These are phyloP conservation scores for Sugiyamaella smithiae DNA, from an alignment of 805 yeast species.

Conservation along the genomic window DNA sequence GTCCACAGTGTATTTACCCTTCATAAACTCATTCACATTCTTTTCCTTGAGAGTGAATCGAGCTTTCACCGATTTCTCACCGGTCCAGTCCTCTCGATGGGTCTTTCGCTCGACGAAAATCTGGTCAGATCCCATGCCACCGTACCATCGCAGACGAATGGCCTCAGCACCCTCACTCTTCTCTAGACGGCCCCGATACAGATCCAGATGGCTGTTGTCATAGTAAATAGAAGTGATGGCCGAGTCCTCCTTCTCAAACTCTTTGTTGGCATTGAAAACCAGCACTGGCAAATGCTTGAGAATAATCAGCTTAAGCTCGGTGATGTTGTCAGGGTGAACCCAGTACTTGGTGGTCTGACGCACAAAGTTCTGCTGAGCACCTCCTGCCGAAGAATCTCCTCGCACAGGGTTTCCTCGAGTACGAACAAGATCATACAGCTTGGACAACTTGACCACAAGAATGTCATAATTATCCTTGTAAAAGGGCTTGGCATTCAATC, in stretches of 20 bases:
- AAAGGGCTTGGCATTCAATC: slow-evolving; percentile 91
- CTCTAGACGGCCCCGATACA: slow-evolving; percentile 89
- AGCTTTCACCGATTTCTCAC: slow-evolving; percentile 98
- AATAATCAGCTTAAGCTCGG: slow-evolving; percentile 88
- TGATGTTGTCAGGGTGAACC: slow-evolving; percentile 98
- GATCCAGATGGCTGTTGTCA: slow-evolving; percentile 84
- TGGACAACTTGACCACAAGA: slow-evolving; percentile 83
- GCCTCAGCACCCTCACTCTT: slow-evolving; percentile 99
- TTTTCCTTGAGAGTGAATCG: slow-evolving; percentile 91
- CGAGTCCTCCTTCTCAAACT: slow-evolving; percentile 89
- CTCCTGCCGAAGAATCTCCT: slow-evolving; percentile 98
- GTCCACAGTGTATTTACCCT: slow-evolving; percentile 79
- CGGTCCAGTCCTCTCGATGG: slow-evolving; percentile 99
- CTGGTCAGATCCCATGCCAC: slow-evolving; percentile 91
- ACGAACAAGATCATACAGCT: slow-evolving; percentile 85
- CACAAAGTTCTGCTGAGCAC: slow-evolving; percentile 94
- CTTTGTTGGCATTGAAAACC: slow-evolving; percentile 95
- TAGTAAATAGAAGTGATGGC: slow-evolving; percentile 97
- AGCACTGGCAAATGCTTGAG: slow-evolving; percentile 94
- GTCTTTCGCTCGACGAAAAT: slow-evolving; percentile 97
- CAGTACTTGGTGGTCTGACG: slow-evolving; percentile 98
- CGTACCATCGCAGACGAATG: slow-evolving; percentile 97
- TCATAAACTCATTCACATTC: slow-evolving; percentile 77
- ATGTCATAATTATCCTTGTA: slow-evolving; percentile 92
- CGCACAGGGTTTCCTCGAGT: slow-evolving; percentile 93